These are phyloP conservation scores for Agrocybe praecox DNA, from an alignment of 768 basidiomycete species.

Conservation along the genomic window DNA sequence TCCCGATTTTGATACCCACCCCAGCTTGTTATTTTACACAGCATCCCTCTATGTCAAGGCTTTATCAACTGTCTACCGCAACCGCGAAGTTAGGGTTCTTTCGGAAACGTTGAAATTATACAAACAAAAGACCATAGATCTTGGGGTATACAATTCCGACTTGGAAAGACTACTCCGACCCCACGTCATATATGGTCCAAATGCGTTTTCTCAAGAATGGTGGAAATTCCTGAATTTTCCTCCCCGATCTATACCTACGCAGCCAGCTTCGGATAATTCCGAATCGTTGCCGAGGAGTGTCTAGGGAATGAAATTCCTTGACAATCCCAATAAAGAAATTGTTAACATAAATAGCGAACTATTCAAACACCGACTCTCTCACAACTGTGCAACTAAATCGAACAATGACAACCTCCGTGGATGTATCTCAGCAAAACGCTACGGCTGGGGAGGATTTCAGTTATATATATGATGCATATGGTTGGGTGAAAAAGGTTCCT, in stretches of 20 bases:
- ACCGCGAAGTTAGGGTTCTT: background rate
- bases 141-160: background rate
- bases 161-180: background rate
- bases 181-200: background rate
- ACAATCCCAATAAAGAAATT: no score
- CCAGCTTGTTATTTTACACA: conserved; percentile 1
- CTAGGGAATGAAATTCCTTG: no score
- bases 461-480: no score
- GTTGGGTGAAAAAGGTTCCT: no score
- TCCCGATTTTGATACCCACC: background rate
- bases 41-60: background rate
- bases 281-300: no score
- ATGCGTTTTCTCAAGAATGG: conserved; percentile 1
- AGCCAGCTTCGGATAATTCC: no score
- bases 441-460: no score
- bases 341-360: no score
- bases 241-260: background rate
- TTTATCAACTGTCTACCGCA: background rate
- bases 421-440: no score
- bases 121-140: conserved; percentile 1
- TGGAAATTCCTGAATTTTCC: background rate
- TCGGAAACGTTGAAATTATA: background rate
- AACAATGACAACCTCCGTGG: no score
- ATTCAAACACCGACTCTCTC: no score
- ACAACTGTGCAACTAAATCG: no score